phyloP scores from a whole-genome alignment of 108 stramenopile genomes.

The Pseudonitzschia pungens region DNA sequence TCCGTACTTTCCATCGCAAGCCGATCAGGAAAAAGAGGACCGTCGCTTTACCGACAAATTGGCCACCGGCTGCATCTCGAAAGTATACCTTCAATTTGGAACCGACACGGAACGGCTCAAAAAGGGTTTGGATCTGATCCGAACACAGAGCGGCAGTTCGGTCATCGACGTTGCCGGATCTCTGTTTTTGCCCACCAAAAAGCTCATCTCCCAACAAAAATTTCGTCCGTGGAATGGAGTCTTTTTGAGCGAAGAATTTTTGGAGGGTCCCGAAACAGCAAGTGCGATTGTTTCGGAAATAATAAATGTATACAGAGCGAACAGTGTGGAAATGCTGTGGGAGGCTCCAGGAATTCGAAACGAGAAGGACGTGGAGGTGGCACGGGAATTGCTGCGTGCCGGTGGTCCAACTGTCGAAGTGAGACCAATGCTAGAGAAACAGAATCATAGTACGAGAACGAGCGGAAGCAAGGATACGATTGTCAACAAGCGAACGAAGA shows the following conservation, averaged over 20 bases:
- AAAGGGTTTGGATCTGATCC: conserved; percentile 20
- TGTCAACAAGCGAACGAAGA: no score
- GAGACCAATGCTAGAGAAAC: no score
- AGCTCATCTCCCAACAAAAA: conserved; percentile 55
- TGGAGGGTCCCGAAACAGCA: conserved; percentile 27
- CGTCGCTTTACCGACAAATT: conserved; percentile 34
- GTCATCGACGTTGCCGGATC: conserved; percentile 23
- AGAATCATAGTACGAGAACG: no score
- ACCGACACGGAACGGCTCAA: conserved; percentile 28
- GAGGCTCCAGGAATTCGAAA: conserved; percentile 58
- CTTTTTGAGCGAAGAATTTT: conserved; percentile 40
- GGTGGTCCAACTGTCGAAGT: background rate
- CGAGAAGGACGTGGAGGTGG: conserved; percentile 39
- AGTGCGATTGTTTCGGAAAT: conserved; percentile 33
- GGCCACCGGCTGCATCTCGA: conserved; percentile 19
- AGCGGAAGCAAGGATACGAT: no score
- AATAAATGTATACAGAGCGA: conserved; percentile 34
- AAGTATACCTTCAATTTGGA: conserved; percentile 53
- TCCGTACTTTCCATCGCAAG: conserved; percentile 35
- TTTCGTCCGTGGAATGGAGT: conserved; percentile 64
- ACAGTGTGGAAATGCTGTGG: conserved; percentile 36
- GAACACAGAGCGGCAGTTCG: background rate
- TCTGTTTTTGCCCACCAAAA: conserved; percentile 44
- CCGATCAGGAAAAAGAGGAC: conserved; percentile 31
- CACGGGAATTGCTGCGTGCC: conserved; percentile 18